Evolutionary conservation across 1,284 basidiomycete species (phyloP).

Genomic region (Rhodofomes roseus): DNA sequence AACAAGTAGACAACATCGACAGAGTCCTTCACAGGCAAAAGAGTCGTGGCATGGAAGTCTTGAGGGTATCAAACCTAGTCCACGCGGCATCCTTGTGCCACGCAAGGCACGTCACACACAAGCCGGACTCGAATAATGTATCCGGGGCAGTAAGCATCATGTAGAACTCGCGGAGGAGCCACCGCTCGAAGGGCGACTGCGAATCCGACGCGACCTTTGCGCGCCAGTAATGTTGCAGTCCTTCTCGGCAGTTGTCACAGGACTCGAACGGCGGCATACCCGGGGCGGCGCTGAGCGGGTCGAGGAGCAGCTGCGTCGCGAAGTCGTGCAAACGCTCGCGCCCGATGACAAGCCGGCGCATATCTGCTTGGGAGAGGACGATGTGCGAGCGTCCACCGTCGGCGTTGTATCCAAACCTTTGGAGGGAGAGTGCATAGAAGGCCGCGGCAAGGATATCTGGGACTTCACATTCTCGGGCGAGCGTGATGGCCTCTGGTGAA

Average conservation of each 20-base stretch:
- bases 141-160: not conserved
- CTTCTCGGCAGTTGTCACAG: constrained; percentile 5
- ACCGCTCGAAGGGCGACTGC: constrained; percentile 6
- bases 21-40: not conserved
- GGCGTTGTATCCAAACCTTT: constrained; percentile 24
- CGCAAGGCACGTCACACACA: constrained; percentile 4
- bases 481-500: constrained; percentile 15
- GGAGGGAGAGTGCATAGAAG: constrained; percentile 26
- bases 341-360: constrained; percentile 30
- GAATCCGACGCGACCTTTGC: constrained; percentile 3
- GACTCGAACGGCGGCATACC: constrained; percentile 1
- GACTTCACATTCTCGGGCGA: constrained; percentile 10
- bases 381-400: constrained; percentile 30
- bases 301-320: not conserved
- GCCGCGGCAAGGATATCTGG: constrained; percentile 10
- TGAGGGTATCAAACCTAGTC: constrained; percentile 4
- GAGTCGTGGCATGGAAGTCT: constrained; percentile 4
- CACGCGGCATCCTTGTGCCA: constrained; percentile 6
- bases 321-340: constrained; percentile 28
- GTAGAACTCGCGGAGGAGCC: constrained; percentile 9
- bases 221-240: constrained; percentile 8
- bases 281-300: constrained; percentile 2
- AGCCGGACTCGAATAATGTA: not conserved
- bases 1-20: not conserved
- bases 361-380: constrained; percentile 26